Percentiles rank a stretch among this genome's conserved stretches.
phyloP scores from a whole-genome alignment of 1,284 basidiomycete genomes.

The Sanghuangporus weigelae region DNA sequence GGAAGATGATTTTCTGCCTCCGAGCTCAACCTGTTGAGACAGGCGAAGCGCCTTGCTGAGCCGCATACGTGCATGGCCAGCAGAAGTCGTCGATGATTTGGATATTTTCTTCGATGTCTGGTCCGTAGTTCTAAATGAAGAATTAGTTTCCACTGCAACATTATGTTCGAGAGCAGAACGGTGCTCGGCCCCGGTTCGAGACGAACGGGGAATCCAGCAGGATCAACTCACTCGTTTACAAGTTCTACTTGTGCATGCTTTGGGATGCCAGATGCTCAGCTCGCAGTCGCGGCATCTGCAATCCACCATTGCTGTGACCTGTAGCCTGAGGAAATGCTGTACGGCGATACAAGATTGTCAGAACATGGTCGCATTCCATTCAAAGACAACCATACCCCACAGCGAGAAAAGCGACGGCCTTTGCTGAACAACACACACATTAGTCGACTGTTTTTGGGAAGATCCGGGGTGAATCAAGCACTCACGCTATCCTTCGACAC shows the following conservation, averaged over 20 bases:
- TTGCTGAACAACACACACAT: constrained; percentile 37
- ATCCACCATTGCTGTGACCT: constrained; percentile 63
- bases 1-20: background rate
- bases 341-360: constrained; percentile 1
- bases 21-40: background rate
- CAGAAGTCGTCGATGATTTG: constrained; percentile 55
- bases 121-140: constrained; percentile 40
- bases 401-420: constrained; percentile 64
- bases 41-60: constrained; percentile 3
- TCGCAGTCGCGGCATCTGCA: constrained; percentile 58
- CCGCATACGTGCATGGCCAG: constrained; percentile 22
- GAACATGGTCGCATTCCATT: background rate
- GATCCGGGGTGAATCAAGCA: constrained; percentile 15
- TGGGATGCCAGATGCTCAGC: constrained; percentile 55
- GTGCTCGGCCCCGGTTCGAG: no score
- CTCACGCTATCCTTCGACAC: constrained; percentile 55
- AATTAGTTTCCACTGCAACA: background rate
- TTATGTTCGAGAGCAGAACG: background rate
- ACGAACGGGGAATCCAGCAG: background rate
- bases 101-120: constrained; percentile 49
- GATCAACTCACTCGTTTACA: constrained; percentile 46
- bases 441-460: constrained; percentile 17
- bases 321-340: constrained; percentile 70
- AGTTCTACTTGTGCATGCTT: constrained; percentile 41
- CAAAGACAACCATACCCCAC: constrained; percentile 41